phyloP scores from a whole-genome alignment of 257 asterid species.

The Striga asiatica region DNA sequence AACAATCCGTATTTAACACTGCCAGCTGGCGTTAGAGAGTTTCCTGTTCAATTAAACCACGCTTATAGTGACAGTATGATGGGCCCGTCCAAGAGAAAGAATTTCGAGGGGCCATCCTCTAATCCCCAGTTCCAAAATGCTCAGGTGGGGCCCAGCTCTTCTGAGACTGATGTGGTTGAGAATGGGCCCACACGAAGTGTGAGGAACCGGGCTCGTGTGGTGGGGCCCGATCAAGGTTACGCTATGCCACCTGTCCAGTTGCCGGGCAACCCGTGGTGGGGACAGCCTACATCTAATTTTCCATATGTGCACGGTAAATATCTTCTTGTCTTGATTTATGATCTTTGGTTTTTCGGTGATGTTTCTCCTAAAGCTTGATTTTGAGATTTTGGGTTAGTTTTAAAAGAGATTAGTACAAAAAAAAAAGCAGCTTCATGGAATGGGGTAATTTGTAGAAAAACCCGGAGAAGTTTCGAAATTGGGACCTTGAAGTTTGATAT shows the following conservation, averaged over 20 bases:
- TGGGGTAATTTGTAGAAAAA: no score
- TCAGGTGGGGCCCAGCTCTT: constrained; percentile 51
- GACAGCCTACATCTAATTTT: constrained; percentile 35
- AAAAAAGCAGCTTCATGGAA: no score
- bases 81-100: constrained; percentile 51
- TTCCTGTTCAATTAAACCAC: constrained; percentile 44
- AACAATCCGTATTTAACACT: constrained; percentile 45
- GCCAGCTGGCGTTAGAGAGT: constrained; percentile 40
- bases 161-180: no score
- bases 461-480: no score
- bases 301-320: constrained; percentile 39
- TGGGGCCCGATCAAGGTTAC: constrained; percentile 62
- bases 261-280: constrained; percentile 72
- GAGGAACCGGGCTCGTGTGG: no score
- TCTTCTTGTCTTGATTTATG: background rate
- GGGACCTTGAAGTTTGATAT: no score
- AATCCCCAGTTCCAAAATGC: constrained; percentile 22
- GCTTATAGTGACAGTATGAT: constrained; percentile 30
- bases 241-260: constrained; percentile 45
- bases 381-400: background rate
- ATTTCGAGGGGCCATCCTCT: constrained; percentile 23
- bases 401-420: no score
- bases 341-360: no score
- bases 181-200: no score
- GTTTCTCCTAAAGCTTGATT: background rate